Conservation (phyloP, 148 eudicot species). For the Polygonum maritimum region DNA sequence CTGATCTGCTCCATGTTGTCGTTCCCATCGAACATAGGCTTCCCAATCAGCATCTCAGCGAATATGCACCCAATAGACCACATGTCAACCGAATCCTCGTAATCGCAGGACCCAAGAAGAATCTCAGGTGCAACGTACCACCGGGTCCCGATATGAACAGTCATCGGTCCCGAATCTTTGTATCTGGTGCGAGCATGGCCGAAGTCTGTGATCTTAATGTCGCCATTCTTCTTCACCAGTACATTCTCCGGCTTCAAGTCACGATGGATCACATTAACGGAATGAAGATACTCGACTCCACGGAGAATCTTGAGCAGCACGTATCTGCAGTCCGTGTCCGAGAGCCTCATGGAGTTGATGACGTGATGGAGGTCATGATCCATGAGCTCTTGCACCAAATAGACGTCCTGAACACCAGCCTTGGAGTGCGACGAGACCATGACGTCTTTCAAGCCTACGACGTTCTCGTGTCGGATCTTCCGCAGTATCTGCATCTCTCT, state of each 20-base stretch:
- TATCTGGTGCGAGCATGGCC: constrained; percentile 26
- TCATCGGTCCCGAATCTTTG: neutral
- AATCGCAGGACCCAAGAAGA: neutral
- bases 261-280: neutral
- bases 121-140: constrained; percentile 38
- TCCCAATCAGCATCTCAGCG: constrained; percentile 29
- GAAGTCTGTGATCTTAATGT: constrained; percentile 37
- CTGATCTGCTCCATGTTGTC: constrained; percentile 16
- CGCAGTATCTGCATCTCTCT: constrained; percentile 17
- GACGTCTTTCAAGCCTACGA: too few relatives aligned
- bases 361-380: constrained; percentile 33
- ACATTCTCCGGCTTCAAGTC: constrained; percentile 21
- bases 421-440: neutral
- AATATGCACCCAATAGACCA: constrained; percentile 44
- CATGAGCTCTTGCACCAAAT: constrained; percentile 43
- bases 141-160: constrained; percentile 19
- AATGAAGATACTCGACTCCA: constrained; percentile 2
- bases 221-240: constrained; percentile 26
- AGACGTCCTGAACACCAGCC: constrained; percentile 22
- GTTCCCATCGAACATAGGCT: constrained; percentile 25
- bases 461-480: too few relatives aligned
- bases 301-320: constrained; percentile 28
- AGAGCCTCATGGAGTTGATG: constrained; percentile 23
- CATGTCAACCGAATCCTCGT: constrained; percentile 24
- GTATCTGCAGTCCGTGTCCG: constrained; percentile 22